Percentiles rank a stretch among this genome's conserved stretches.
Conservation (phyloP, 805 yeast genomes). For the Scheffersomyces amazonensis region DNA sequence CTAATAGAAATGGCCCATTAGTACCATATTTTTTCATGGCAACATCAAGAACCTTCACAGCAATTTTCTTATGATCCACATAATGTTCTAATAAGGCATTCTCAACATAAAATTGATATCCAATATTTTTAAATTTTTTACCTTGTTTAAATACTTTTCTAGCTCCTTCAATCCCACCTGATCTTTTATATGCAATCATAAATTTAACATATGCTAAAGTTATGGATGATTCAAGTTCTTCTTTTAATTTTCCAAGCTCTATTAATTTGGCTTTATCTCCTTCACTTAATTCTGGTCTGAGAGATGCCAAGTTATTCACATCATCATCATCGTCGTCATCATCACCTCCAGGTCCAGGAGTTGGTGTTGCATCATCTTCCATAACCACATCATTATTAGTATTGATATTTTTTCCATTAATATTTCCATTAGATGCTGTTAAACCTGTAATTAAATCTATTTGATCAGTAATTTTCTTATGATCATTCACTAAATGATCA, state of each 20-base stretch:
- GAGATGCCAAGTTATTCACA: slow-evolving; percentile 6
- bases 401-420: slow-evolving; percentile 5
- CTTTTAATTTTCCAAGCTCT: slow-evolving; percentile 12
- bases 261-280: background rate
- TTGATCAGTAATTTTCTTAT: slow-evolving; percentile 21
- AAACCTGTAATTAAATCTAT: slow-evolving; percentile 15
- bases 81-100: slow-evolving; percentile 80
- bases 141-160: slow-evolving; percentile 68
- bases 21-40: slow-evolving; percentile 61
- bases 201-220: slow-evolving; percentile 67
- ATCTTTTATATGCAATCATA: slow-evolving; percentile 70
- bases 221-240: slow-evolving; percentile 33
- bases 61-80: slow-evolving; percentile 63
- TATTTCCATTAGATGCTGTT: slow-evolving; percentile 8
- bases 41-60: slow-evolving; percentile 72
- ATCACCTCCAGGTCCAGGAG: background rate
- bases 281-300: slow-evolving; percentile 2
- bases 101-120: slow-evolving; percentile 76
- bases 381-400: slow-evolving; percentile 8
- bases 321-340: slow-evolving; percentile 19
- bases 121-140: slow-evolving; percentile 58
- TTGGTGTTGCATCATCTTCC: slow-evolving; percentile 9
- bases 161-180: slow-evolving; percentile 67
- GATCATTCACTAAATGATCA: slow-evolving; percentile 38
- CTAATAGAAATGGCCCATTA: slow-evolving; percentile 59